Base-by-base conservation (phyloP, 106 monocot genomes). In the Phalaenopsis aphrodite region DNA sequence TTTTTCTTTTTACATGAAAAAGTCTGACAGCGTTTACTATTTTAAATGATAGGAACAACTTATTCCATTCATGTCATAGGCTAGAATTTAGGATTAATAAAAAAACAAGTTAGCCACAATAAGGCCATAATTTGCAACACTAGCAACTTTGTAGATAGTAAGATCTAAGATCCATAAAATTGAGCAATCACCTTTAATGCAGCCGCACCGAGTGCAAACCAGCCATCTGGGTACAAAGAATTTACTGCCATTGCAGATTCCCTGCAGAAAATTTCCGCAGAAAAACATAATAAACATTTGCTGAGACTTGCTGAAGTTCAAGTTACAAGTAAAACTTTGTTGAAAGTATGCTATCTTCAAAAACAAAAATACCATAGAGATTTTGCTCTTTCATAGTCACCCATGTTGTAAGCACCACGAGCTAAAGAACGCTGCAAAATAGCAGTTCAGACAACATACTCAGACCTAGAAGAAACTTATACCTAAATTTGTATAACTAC, bases 131-230 rank as follows among this genome's bases (percentile, higher is more conserved):
- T 18, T 12, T 55, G 36, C 7, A 75, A 19, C 41, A 52, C 52
- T 52, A 12, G 52, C 74, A 75, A 8, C 43, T 43, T 30, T 19
- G 19, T 6, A 45, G 43, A 24, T 16, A 45, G 42, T 21, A 75
- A 45, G 43, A 17, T 41, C 16, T 21, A 75, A 45, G 43, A 17
- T 41, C 4, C 17, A 75, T 21, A 42, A 75, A 55, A 75, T 23
- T 37, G 56, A 23, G 78, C 16, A 21, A 38, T 75, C 42, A 89
- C 98, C 94, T 99, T 99, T 78, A 94, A 84, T 81, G 99, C 95
- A 81, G 95, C 94, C 37, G 95, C 85, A 48, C 99, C 99, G 79
- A 93, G 89, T 15, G 93, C 91, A 87, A 93, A 99, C 99, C 99
- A 95, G 11, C 99, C 95, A 91, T 93, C 93, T 49, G 95, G 99